phyloP scores from a whole-genome alignment of 2,329 filamentous ascomycete species.

The Fusarium sacchari region DNA sequence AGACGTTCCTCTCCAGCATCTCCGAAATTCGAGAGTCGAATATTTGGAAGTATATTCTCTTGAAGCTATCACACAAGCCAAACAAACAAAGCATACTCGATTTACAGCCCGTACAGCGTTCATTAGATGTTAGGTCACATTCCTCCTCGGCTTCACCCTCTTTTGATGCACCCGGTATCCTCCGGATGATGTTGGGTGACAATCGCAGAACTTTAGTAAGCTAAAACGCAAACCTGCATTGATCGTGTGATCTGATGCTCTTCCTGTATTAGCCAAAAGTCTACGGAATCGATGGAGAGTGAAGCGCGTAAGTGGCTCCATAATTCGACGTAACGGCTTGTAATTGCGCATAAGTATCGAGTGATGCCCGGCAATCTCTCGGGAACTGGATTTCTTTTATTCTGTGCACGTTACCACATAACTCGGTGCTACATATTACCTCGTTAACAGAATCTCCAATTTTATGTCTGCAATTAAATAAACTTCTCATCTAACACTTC shows the following conservation, averaged over 20 bases:
- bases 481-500: accelerated
- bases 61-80: accelerated
- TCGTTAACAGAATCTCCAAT: background rate
- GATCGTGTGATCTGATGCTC: background rate
- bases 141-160: background rate
- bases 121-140: background rate
- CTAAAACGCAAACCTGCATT: background rate
- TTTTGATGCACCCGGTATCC: background rate
- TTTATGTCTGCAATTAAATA: background rate
- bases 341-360: background rate
- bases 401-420: background rate
- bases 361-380: background rate
- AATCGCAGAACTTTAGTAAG: background rate
- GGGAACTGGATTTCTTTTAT: background rate
- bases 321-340: background rate
- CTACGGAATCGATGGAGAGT: background rate
- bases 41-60: accelerated
- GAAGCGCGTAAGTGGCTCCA: background rate
- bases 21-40: background rate
- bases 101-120: background rate
- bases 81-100: accelerated
- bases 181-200: background rate
- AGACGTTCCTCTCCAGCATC: background rate
- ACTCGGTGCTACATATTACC: accelerated
- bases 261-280: background rate